Evolutionary conservation across 1,284 basidiomycete species (phyloP).

Genomic region (Ceratobasidium sp.): DNA sequence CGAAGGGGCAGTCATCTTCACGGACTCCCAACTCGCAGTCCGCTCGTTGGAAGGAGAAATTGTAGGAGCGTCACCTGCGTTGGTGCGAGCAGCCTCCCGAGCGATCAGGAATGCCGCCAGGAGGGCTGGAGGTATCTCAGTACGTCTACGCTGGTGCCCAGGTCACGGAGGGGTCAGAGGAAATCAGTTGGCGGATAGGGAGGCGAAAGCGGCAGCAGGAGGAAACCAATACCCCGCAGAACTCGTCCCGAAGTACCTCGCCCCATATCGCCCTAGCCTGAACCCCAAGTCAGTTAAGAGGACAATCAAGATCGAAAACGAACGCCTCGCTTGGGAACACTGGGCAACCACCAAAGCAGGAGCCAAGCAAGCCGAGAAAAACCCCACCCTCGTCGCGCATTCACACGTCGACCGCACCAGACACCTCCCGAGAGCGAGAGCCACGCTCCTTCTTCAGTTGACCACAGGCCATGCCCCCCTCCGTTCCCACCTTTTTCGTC

Average conservation of each 20-base stretch:
- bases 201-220: neutral
- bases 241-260: neutral
- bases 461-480: conserved; percentile 6
- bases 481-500: neutral
- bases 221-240: neutral
- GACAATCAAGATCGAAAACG: neutral
- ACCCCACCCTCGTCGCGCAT: neutral
- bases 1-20: neutral
- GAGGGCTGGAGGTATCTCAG: too few relatives aligned
- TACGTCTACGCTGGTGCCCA: too few relatives aligned
- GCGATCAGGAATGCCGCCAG: too few relatives aligned
- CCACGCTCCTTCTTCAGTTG: conserved; percentile 13
- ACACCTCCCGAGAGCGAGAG: too few relatives aligned
- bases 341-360: neutral
- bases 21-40: conserved; percentile 5
- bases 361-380: neutral
- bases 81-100: too few relatives aligned
- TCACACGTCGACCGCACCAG: too few relatives aligned
- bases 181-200: neutral
- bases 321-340: neutral
- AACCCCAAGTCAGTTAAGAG: neutral
- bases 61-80: neutral
- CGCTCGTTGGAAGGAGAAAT: neutral
- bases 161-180: neutral
- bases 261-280: neutral